phyloP scores from a whole-genome alignment of 257 asterid species.

The Coffea eugenioides region DNA sequence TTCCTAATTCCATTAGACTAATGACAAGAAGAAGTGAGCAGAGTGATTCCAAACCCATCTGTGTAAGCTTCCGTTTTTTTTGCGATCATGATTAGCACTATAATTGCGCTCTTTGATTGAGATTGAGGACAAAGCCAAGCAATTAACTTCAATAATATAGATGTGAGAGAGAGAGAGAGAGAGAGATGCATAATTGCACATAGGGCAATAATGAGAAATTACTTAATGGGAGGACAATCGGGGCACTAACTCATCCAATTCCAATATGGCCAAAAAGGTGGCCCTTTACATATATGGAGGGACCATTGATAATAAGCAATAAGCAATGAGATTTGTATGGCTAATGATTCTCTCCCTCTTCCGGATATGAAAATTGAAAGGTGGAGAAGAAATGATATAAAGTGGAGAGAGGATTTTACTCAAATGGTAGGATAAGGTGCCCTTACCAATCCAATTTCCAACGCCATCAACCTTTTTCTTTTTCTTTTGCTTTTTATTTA shows the following conservation, averaged over 20 bases:
- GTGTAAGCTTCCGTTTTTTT: neutral
- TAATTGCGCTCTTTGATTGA: constrained; percentile 11
- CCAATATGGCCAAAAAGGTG: constrained; percentile 6
- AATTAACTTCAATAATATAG: neutral
- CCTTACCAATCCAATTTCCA: neutral
- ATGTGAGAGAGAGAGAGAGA: neutral
- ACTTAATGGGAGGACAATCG: constrained; percentile 16
- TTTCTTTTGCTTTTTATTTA: neutral
- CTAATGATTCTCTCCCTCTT: constrained; percentile 7
- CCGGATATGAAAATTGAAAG: neutral
- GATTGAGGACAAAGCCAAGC: constrained; percentile 5
- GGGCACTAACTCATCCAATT: constrained; percentile 13
- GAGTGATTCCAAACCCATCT: neutral
- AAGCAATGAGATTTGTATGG: constrained; percentile 14
- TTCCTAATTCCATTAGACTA: neutral
- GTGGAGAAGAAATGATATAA: constrained; percentile 10
- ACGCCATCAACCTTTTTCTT: neutral
- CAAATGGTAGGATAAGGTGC: constrained; percentile 11
- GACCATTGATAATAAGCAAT: constrained; percentile 19
- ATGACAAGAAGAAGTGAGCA: too few species aligned
- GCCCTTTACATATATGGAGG: constrained; percentile 16
- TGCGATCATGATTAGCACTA: neutral
- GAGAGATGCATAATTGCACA: too few species aligned
- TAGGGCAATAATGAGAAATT: constrained; percentile 4
- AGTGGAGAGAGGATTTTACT: constrained; percentile 3